phyloP scores from a whole-genome alignment of 208 protist species.

The Phytomonas serpens region DNA sequence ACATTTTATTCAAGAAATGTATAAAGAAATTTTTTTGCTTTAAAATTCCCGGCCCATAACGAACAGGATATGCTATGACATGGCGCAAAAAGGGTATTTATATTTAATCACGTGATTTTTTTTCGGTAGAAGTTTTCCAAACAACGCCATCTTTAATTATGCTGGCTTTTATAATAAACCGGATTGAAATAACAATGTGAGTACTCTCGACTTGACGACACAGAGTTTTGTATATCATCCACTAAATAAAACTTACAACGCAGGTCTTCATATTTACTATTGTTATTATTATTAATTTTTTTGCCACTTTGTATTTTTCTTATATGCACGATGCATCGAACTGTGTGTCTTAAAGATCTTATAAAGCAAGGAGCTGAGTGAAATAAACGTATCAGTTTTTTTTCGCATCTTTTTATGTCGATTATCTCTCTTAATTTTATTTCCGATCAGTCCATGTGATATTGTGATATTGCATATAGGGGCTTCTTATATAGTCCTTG shows the following conservation, averaged over 20 bases:
- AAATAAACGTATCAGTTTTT: not conserved
- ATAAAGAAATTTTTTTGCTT: not conserved
- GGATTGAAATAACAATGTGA: not conserved
- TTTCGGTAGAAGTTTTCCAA: not conserved
- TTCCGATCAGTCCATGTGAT: not conserved
- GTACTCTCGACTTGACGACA: not conserved
- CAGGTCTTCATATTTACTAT: not conserved
- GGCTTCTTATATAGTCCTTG: not conserved
- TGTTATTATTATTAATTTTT: constrained; percentile 1
- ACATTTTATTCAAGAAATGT: not conserved
- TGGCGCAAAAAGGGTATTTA: not conserved
- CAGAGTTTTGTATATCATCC: not conserved
- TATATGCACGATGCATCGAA: not conserved
- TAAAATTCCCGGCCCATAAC: not conserved
- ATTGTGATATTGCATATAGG: not conserved
- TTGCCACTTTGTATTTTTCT: constrained; percentile 6
- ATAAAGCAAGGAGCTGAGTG: not conserved
- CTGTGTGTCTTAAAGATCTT: not conserved
- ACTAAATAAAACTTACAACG: not conserved
- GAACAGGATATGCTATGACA: not conserved
- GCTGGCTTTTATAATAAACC: not conserved
- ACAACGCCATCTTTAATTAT: not conserved
- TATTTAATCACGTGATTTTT: not conserved
- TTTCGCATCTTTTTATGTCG: constrained; percentile 1
- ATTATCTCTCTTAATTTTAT: not conserved